Evolutionary conservation across 805 yeast species (phyloP).

Genomic region (Metschnikowia kofuensis): DNA sequence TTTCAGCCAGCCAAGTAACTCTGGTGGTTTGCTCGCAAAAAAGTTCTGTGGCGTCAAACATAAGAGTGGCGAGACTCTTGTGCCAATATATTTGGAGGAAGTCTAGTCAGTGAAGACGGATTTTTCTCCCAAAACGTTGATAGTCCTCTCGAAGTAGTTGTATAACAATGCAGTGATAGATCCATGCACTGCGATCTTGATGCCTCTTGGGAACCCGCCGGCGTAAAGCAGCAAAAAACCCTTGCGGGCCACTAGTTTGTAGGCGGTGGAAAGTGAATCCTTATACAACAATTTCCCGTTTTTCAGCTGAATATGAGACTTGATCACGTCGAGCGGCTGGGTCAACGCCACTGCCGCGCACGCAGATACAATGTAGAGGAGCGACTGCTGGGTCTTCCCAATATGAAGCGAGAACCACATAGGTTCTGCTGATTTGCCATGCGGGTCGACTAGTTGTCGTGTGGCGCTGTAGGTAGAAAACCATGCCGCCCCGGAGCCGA

Average conservation of each 20-base stretch:
- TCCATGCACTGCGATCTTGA: conserved; percentile 69
- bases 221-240: conserved; percentile 33
- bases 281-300: conserved; percentile 56
- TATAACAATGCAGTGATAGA: conserved; percentile 66
- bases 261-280: conserved; percentile 50
- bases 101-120: conserved; percentile 18
- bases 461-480: conserved; percentile 78
- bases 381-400: conserved; percentile 42
- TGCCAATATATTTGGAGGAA: conserved; percentile 47
- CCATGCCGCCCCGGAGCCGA: conserved; percentile 75
- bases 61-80: conserved; percentile 46
- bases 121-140: conserved; percentile 15
- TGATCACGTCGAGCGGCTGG: conserved; percentile 86
- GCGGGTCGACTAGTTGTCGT: conserved; percentile 67
- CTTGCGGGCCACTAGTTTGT: conserved; percentile 22
- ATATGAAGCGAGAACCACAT: conserved; percentile 47
- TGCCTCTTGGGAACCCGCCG: conserved; percentile 56
- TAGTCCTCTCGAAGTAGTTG: conserved; percentile 45
- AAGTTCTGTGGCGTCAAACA: conserved; percentile 56
- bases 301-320: conserved; percentile 81
- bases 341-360: conserved; percentile 72
- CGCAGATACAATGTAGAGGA: conserved; percentile 58
- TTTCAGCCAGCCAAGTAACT: conserved; percentile 71
- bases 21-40: conserved; percentile 59
- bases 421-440: conserved; percentile 23